Conservation (phyloP, 805 yeast species). For the Kodamaea laetipori region DNA sequence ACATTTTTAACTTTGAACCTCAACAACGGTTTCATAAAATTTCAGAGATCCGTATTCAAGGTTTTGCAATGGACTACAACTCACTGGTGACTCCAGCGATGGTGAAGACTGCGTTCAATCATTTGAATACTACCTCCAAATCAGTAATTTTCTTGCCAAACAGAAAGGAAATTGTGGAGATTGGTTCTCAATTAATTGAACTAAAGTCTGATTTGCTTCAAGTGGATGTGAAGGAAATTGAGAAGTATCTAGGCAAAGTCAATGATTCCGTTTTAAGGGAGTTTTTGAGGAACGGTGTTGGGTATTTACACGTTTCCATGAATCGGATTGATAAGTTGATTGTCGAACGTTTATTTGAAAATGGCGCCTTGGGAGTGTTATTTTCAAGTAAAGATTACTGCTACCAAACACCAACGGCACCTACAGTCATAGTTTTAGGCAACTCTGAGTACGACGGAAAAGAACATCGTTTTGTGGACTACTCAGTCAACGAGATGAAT, state of each 20-base stretch:
- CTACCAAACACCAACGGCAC: slow-evolving; percentile 51
- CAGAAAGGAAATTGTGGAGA: slow-evolving; percentile 2
- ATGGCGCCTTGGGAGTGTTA: slow-evolving; percentile 42
- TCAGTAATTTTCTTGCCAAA: slow-evolving; percentile 2
- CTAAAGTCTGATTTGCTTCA: slow-evolving; percentile 1
- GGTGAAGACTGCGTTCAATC: slow-evolving; percentile 5
- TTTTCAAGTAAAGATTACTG: slow-evolving; percentile 65
- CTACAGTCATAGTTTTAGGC: slow-evolving; percentile 63
- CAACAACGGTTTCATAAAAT: slow-evolving; percentile 55
- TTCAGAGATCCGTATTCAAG: slow-evolving; percentile 30
- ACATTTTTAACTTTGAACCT: slow-evolving; percentile 71
- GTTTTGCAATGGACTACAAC: background rate
- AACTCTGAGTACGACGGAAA: slow-evolving; percentile 72
- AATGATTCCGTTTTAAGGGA: slow-evolving; percentile 48
- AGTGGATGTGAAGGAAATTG: slow-evolving; percentile 30
- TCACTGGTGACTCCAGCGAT: background rate
- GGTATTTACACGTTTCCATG: slow-evolving; percentile 63
- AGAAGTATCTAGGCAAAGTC: slow-evolving; percentile 42
- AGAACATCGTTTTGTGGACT: slow-evolving; percentile 71
- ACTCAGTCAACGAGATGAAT: slow-evolving; percentile 60
- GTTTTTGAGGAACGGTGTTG: slow-evolving; percentile 62
- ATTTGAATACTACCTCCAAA: background rate
- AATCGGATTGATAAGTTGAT: slow-evolving; percentile 49
- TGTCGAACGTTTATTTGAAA: slow-evolving; percentile 37
- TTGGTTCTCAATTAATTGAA: slow-evolving; percentile 2